Base-by-base conservation (phyloP, 2,329 filamentous ascomycete genomes). In the Ophiognomonia clavigignenti-juglandacearum region DNA sequence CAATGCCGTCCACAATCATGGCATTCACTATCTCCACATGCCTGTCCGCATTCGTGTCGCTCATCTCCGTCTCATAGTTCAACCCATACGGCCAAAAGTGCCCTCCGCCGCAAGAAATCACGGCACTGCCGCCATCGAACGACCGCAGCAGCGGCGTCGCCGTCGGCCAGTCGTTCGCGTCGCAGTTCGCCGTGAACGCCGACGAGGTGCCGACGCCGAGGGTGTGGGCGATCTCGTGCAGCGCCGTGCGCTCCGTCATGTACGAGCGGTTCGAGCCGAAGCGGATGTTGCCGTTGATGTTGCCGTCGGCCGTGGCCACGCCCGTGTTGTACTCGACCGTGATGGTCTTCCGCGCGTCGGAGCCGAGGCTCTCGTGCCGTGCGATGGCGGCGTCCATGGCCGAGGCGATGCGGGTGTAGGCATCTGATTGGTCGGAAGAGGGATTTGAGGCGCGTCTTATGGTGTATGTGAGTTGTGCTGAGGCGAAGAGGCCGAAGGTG, bases 191-290 rank as follows among this genome's bases (percentile, higher is more conserved):
- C 47, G 70, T 54, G 51, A 73, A 74, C 7, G 56, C 52, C 18
- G 18, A 10, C 4, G 69, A 71, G 59, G 69, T 67, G 0, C 71
- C 71, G n/a, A 74, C 61, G 4, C 71, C 71, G 5, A 74, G 64
- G 1, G 70, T 73, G 55, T 74, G 71, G 2, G 70, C 53, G 36
- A 72, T 72, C 59, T 74, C 71, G 54, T 74, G 71, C 55, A 74
- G 61, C 5, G 71, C 70, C 3, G 70, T 73, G 13, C 71, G 69
- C 57, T 74, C 68, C 39, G 57, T 73, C 71, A 74, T 74, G 61
- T 70, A 74, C 0, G 64, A 52, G 8, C 71, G 57, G 61, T 72
- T 62, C 11, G 63, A 60, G 5, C 70, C 71, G 57, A 74, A 74
- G 13, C 71, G 67, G n/a, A 74, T 59, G 56, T 70, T 65, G 34